These are phyloP conservation scores for Beverwykella pulmonaria DNA, from an alignment of 495 filamentous ascomycete genomes.

Conservation along the genomic window DNA sequence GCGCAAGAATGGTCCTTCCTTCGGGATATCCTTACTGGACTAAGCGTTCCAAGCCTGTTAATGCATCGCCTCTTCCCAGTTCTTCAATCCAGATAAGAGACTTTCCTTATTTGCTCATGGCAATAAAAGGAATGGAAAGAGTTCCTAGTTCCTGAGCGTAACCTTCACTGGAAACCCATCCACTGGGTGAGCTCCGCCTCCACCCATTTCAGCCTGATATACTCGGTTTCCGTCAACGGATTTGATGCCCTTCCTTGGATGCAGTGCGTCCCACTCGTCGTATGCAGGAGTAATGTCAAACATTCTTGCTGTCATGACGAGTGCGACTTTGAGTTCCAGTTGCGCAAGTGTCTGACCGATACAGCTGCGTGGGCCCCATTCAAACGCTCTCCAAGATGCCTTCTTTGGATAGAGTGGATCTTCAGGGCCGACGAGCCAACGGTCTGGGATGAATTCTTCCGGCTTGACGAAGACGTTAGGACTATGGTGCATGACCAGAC, in stretches of 20 bases:
- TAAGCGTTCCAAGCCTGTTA: too few relatives aligned
- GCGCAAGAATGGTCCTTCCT: too few relatives aligned
- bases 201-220: conserved; percentile 24
- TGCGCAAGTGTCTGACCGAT: conserved; percentile 54
- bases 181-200: conserved; percentile 16
- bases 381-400: conserved; percentile 25
- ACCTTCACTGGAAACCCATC: conserved; percentile 14
- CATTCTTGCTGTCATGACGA: conserved; percentile 51
- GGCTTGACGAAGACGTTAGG: neutral
- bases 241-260: conserved; percentile 1
- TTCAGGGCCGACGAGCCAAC: conserved; percentile 15
- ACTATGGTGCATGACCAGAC: conserved; percentile 32
- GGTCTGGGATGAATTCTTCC: conserved; percentile 32
- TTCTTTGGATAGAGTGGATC: conserved; percentile 21
- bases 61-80: too few relatives aligned
- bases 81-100: too few relatives aligned
- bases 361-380: conserved; percentile 54
- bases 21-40: too few relatives aligned
- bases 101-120: too few relatives aligned
- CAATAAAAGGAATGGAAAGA: too few relatives aligned
- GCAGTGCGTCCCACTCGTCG: conserved; percentile 23
- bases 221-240: conserved; percentile 13
- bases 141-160: neutral
- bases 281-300: conserved; percentile 50
- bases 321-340: conserved; percentile 43